Conservation (phyloP, 176 grass and related monocot genomes). For the Rhipidocladum racemiflorum region DNA sequence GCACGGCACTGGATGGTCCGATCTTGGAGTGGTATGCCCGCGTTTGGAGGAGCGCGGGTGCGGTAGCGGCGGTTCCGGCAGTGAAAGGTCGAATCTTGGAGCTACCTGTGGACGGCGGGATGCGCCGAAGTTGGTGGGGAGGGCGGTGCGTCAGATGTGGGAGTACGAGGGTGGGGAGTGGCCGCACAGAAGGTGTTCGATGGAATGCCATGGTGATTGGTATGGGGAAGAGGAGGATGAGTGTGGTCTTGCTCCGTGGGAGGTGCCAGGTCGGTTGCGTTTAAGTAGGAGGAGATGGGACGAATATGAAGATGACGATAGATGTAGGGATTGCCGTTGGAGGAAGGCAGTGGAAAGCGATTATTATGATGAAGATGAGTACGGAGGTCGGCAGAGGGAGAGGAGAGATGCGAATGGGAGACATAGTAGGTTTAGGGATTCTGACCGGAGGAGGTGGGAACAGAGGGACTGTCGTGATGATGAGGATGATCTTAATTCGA, state of each 20-base stretch:
- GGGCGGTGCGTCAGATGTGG: conserved; percentile 40
- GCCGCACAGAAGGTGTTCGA: conserved; percentile 35
- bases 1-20: conserved; percentile 10
- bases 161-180: conserved; percentile 40
- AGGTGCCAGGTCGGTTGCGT: not conserved
- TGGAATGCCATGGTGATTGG: conserved; percentile 32
- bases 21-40: conserved; percentile 28
- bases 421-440: conserved; percentile 28
- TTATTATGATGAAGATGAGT: conserved; percentile 34
- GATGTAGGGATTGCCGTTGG: conserved; percentile 29
- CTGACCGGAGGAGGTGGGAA: conserved; percentile 26
- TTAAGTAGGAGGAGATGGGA: conserved; percentile 31
- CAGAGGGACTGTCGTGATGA: conserved; percentile 42
- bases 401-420: conserved; percentile 32
- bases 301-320: conserved; percentile 25
- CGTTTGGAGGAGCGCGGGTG: conserved; percentile 3
- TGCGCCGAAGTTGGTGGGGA: conserved; percentile 32
- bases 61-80: not conserved
- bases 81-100: not conserved
- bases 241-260: conserved; percentile 1
- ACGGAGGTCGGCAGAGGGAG: conserved; percentile 5
- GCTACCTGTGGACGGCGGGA: not conserved
- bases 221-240: conserved; percentile 29
- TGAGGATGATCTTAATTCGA: conserved; percentile 33
- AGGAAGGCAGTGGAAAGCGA: conserved; percentile 27